Percentiles rank a stretch among this genome's conserved stretches.
Conservation (phyloP, 2,329 filamentous ascomycete genomes). For the Rachicladosporium sp. region DNA sequence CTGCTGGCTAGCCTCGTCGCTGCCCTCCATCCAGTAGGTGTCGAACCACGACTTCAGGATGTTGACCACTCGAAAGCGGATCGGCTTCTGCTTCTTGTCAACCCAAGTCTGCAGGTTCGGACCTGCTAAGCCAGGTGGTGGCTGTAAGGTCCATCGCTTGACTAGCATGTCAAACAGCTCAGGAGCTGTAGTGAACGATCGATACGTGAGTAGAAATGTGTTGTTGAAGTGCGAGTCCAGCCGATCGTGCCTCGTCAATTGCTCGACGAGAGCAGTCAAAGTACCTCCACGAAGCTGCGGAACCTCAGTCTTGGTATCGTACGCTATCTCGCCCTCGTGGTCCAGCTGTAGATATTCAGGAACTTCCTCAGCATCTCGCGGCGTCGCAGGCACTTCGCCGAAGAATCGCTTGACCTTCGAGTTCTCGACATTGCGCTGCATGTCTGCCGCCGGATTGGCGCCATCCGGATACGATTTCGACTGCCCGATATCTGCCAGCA, state of each 20-base stretch:
- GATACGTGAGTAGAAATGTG: slow-evolving; percentile 92
- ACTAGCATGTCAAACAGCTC: slow-evolving; percentile 91
- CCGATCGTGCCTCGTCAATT: slow-evolving; percentile 90
- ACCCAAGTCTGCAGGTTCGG: slow-evolving; percentile 78
- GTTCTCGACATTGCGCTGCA: slow-evolving; percentile 27
- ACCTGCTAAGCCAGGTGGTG: slow-evolving; percentile 64
- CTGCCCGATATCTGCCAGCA: slow-evolving; percentile 44
- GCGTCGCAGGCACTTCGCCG: slow-evolving; percentile 36
- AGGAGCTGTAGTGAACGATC: slow-evolving; percentile 80
- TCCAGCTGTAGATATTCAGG: slow-evolving; percentile 79
- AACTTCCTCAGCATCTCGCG: slow-evolving; percentile 54
- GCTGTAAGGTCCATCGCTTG: slow-evolving; percentile 82
- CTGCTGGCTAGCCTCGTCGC: slow-evolving; percentile 68
- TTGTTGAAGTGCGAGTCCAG: slow-evolving; percentile 93
- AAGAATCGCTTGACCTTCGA: slow-evolving; percentile 41
- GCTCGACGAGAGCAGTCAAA: slow-evolving; percentile 77
- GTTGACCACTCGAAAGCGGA: slow-evolving; percentile 91
- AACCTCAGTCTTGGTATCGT: slow-evolving; percentile 67
- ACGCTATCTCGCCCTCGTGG: slow-evolving; percentile 77
- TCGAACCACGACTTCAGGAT: slow-evolving; percentile 98
- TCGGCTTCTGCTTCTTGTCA: slow-evolving; percentile 89
- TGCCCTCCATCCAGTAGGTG: slow-evolving; percentile 96
- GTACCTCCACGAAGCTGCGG: slow-evolving; percentile 80
- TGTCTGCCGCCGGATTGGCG: slow-evolving; percentile 13
- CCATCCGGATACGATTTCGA: slow-evolving; percentile 57